Evolutionary conservation across 257 asterid species (phyloP).

Genomic region (Solanum dulcamara): DNA sequence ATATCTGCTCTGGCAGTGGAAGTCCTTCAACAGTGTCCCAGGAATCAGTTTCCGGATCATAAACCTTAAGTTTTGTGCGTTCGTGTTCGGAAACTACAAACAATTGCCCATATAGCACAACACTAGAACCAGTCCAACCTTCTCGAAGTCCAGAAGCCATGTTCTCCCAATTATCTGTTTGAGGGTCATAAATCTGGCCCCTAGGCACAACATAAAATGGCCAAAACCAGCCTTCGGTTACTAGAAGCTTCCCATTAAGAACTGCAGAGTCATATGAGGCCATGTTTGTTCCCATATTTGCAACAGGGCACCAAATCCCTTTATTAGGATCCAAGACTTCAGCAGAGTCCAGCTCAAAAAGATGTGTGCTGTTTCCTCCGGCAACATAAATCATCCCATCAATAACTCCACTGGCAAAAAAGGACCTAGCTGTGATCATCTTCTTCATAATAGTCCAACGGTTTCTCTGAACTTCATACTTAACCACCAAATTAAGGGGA

Average conservation of each 20-base stretch:
- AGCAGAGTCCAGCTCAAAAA: conserved; percentile 69
- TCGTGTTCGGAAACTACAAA: conserved; percentile 96
- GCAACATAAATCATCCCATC: conserved; percentile 85
- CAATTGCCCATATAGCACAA: conserved; percentile 49
- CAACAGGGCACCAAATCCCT: conserved; percentile 60
- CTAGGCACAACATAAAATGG: conserved; percentile 86
- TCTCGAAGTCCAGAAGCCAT: conserved; percentile 89
- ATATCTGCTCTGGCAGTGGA: conserved; percentile 73
- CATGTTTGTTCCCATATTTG: conserved; percentile 72
- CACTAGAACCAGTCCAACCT: conserved; percentile 98
- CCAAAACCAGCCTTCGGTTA: conserved; percentile 99
- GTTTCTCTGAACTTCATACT: conserved; percentile 60
- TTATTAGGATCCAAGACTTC: conserved; percentile 62
- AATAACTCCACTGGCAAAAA: conserved; percentile 76
- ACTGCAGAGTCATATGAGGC: conserved; percentile 78
- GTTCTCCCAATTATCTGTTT: conserved; percentile 59
- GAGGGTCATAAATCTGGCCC: conserved; percentile 84
- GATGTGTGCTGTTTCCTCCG: conserved; percentile 76
- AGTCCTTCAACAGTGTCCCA: conserved; percentile 88
- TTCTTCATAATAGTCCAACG: conserved; percentile 86
- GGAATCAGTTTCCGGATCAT: conserved; percentile 49
- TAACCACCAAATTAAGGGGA: conserved; percentile 73
- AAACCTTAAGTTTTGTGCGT: conserved; percentile 83
- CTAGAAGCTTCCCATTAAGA: conserved; percentile 75
- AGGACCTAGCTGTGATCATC: conserved; percentile 83